Evolutionary conservation across 2,329 filamentous ascomycete species (phyloP), one percentile per base, ranked within the genome.

Genomic region (Cercospora janseana): DNA sequence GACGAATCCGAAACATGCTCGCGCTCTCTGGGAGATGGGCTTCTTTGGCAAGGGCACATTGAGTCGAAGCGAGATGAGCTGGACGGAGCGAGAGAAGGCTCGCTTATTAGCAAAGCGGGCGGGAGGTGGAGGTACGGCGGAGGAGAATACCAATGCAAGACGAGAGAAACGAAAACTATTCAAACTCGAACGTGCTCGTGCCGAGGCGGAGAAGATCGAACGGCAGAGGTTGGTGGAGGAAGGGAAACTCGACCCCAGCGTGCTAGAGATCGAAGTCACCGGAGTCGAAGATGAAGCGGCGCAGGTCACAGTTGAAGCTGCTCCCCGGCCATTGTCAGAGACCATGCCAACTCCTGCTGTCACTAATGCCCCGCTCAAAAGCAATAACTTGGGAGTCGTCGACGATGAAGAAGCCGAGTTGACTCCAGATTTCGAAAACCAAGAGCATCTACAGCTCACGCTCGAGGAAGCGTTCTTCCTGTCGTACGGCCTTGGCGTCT

Each of bases 11-110:
- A 76, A 78, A 48, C 85, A 88, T 3, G 85, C 94, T 55, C 79
- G 86, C 47, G 88, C 85, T 1, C 71, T 98, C 18, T 98, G 94
- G 93, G 88, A 95, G 70, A 88, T 94, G 73, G 93, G 93, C 4
- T 98, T 98, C 71, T 98, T 92, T 70, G 94, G 94, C 40, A 96
- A 96, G 70, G 93, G 93, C 35, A 92, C 77, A 61, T 75, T 97
- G 51, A 96, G 91, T 73, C 83, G 94, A 62, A 96, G 91, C 75
- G 92, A 98, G 68, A 92, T 92, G 3, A 93, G 84, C 60, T 98
- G 93, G 93, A 70, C 95, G 43, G 87, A 87, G 57, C 79, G 87
- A 56, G 89, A 95, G 69, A 86, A 88, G 68, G 83, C 85, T 21
- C 80, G 85, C 43, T 72, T 83, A 20, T 79, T 81, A 41, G 62